Evolutionary conservation across 2,329 filamentous ascomycete genomes (phyloP), one percentile per base, ranked within the genome.

Genomic region (Diaporthe amygdali): DNA sequence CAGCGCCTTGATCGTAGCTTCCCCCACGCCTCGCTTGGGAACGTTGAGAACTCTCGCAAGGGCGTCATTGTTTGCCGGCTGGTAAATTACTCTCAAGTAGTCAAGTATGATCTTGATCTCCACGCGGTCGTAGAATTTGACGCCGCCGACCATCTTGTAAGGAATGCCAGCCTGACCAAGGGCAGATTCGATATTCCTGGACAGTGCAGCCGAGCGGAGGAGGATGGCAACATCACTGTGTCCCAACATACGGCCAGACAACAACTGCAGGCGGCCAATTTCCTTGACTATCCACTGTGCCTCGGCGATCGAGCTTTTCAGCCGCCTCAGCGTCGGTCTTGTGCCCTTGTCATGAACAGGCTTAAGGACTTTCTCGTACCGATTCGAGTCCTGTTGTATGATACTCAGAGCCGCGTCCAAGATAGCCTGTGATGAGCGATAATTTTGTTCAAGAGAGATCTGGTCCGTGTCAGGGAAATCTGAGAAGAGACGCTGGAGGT

Each of bases 71-170:
- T 97, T 95, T 55, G 93, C 88, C 1, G 95, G 94, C 73, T 97
- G 93, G 77, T 94, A 90, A 39, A 98, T 90, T 4, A 97, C 92
- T 39, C 95, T 90, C 17, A 98, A 85, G 79, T 99, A 98, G 79
- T 98, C 95, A 5, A 98, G 82, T 0, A 98, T 80, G 8, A 94
- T 87, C 80, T 96, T 97, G 78, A 98, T 92, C 79, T 99, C 96
- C 3, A 90, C 88, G 66, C 96, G 91, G 75, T 99, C 96, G 77
- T 97, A 98, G 79, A 99, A 99, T 71, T 94, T 93, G 73, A 91
- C 90, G 2, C 96, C 96, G 46, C 90, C 96, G 66, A 98, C 92
- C 95, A 98, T 98, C 63, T 91, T 91, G 81, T 98, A 99, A 0
- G 95, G 88, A 49, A 98, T 90, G 1, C 95, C 94, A 14, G 90